These are phyloP conservation scores for Calvatia gigantea DNA, from an alignment of 768 basidiomycete species.

Conservation along the genomic window DNA sequence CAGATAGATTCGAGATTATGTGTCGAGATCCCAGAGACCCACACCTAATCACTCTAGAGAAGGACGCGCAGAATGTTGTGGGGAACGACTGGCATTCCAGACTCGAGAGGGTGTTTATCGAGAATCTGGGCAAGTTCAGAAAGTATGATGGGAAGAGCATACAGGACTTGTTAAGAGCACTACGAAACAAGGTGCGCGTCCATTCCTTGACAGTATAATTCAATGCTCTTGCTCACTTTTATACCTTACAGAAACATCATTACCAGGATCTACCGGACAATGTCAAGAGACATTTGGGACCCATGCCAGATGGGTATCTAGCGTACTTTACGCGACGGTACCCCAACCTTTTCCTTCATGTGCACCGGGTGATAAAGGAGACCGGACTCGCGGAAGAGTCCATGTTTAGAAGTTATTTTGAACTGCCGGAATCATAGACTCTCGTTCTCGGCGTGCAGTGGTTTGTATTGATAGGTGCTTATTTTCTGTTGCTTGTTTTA, in stretches of 20 bases:
- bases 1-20: conserved; percentile 98
- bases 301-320: conserved; percentile 91
- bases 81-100: conserved; percentile 88
- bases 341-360: conserved; percentile 88
- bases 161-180: conserved; percentile 86
- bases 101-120: conserved; percentile 86
- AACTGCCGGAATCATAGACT: conserved; percentile 43
- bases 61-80: conserved; percentile 63
- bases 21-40: conserved; percentile 85
- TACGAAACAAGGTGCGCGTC: conserved; percentile 85
- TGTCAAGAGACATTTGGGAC: conserved; percentile 83
- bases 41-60: conserved; percentile 72
- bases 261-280: conserved; percentile 95
- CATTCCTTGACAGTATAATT: not conserved
- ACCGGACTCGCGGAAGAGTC: conserved; percentile 77
- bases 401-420: conserved; percentile 91
- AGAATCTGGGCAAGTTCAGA: conserved; percentile 94
- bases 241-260: conserved; percentile 79
- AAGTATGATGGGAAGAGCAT: conserved; percentile 93
- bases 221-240: conserved; percentile 4
- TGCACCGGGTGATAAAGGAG: conserved; percentile 75
- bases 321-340: conserved; percentile 93
- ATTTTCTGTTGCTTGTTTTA: not conserved
- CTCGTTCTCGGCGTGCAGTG: too few relatives aligned
- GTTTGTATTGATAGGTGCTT: not conserved